Base-by-base conservation (phyloP, 1,139 yeast genomes). In the Candida freyschussii region DNA sequence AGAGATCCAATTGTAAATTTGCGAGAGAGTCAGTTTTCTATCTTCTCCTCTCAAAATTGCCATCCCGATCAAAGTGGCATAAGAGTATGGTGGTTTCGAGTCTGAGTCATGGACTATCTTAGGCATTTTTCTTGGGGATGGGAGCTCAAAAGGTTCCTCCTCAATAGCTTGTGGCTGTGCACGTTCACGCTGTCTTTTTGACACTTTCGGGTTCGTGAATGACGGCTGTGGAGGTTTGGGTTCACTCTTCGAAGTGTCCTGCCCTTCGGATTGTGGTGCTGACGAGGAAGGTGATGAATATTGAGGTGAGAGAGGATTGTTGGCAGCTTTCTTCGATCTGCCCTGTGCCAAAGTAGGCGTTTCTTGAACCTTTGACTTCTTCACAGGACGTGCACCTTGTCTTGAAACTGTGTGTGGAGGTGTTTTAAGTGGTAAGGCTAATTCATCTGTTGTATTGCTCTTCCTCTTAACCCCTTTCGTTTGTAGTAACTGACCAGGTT, bases 31-130 rank as follows among this genome's bases (percentile, higher is more conserved):
- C 34, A 93, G 69, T 50, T 77, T 75, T 40, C 86, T 78, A 18
- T 75, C 79, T 2, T 79, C 77, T n/a, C 95, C 78, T 41, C 95
- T 77, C 43, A 91, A 64, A 36, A 91, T 87, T 2, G 97, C 91
- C 79, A 91, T 81, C 5, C 96, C 97, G 43, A 91, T 91, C 42
- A 91, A 68, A 25, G 91, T 81, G 7, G 98, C 98, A 56, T 91
- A 91, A 5, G 96, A 85, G 53, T 79, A 89, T 3, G 96, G 96
- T 4, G 98, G 98, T 58, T 93, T 91, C 8, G 52, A 41, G 14
- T 45, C 41, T 6, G 42, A 50, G 16, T 53, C 53, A 26, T 47
- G 45, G 1, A 49, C 26, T 12, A 50, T 33, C 13, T 30, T 32
- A 2, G 55, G 53, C 53, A 50, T 46, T 24, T 40, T 26, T 13